Base-by-base conservation (phyloP, 2,329 filamentous ascomycete genomes). In the Penicillium verrucosum region DNA sequence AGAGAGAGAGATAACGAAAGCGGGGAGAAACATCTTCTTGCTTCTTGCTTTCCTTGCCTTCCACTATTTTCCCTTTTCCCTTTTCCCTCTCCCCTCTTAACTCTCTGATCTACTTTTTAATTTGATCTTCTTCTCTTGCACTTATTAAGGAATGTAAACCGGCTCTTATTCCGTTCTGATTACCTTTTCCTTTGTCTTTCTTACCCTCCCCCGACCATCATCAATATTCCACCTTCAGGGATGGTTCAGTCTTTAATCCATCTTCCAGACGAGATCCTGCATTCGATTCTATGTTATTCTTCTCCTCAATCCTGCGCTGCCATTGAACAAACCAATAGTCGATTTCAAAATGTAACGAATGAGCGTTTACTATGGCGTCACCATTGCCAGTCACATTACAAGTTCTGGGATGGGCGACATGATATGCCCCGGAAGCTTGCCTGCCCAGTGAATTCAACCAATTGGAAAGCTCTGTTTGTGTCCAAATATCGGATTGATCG, bases 181-280 rank as follows among this genome's bases (percentile, higher is more conserved):
- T 42, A 14, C 27, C 25, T 18, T 38, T 16, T 54, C 9, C 23
- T 25, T 38, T 48, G 21, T 52, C 43, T 27, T 48, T 18, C 16
- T 27, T 25, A 14, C 30, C 4, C 30, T 14, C 30, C 29, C 30
- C 21, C 21, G 21, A 21, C 30, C 38, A 29, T 32, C 34, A 25
- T 44, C 40, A 53, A 27, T 46, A 36, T 41, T 36, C 43, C 23
- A 54, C 51, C 43, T 55, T 60, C 54, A 68, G 68, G 67, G 58
- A 73, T 74, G 70, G 63, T 70, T 63, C 56, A 61, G 50, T 72
- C 69, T 63, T 66, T 75, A 29, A 61, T 62, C 51, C 49, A 61
- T 52, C 79, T 94, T 36, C 92, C 92, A 40, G 89, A 93, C 73
- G 94, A 99, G 78, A 84, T 97, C 60, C 81, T 97, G 66, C 85